Conservation (phyloP, 805 yeast genomes). For the Teunomyces gatunensis region DNA sequence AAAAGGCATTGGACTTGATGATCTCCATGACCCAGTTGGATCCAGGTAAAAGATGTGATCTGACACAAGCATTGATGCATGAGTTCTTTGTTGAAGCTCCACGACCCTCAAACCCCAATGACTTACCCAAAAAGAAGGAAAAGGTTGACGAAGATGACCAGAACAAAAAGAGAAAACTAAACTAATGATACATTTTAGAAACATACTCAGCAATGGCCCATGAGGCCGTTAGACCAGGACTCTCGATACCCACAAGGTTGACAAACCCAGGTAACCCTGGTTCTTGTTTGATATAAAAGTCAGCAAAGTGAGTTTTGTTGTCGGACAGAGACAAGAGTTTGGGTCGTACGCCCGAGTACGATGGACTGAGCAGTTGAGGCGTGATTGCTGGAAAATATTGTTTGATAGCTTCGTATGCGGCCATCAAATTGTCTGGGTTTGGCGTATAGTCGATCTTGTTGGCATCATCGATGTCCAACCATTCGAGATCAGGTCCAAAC, state of each 20-base stretch:
- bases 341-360: constrained; percentile 84
- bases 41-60: constrained; percentile 69
- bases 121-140: constrained; percentile 52
- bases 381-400: constrained; percentile 64
- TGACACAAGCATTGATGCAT: constrained; percentile 61
- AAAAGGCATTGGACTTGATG: constrained; percentile 74
- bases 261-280: constrained; percentile 74
- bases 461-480: constrained; percentile 50
- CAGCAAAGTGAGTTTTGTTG: constrained; percentile 50
- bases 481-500: constrained; percentile 89
- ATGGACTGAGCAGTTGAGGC: constrained; percentile 52
- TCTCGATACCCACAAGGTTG: constrained; percentile 79
- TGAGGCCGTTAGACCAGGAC: constrained; percentile 84
- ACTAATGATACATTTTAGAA: constrained; percentile 21
- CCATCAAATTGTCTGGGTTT: constrained; percentile 44
- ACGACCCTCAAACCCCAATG: constrained; percentile 63
- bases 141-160: constrained; percentile 14
- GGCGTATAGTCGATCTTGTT: constrained; percentile 46
- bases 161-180: constrained; percentile 18
- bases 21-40: constrained; percentile 70
- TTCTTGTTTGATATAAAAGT: constrained; percentile 71
- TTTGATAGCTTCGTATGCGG: constrained; percentile 57
- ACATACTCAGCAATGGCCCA: constrained; percentile 84
- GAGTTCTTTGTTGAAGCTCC: constrained; percentile 74
- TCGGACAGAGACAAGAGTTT: constrained; percentile 52